Evolutionary conservation across 371 early-diverging fungal genomes (phyloP).

Genomic region (Rhizopus arrhizus): DNA sequence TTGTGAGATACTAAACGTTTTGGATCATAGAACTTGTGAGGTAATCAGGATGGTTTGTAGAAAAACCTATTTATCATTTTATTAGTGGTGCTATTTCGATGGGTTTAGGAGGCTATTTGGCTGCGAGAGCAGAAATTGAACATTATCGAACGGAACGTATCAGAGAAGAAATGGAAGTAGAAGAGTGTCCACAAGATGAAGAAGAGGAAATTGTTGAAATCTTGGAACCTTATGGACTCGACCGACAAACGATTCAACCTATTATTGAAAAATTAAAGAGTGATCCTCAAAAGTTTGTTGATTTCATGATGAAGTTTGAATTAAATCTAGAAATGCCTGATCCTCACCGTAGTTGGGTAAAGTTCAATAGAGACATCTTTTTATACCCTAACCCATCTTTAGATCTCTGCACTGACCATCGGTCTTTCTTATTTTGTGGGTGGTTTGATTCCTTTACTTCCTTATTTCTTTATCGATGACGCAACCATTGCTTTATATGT

Average conservation of each 20-base stretch:
- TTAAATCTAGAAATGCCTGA: conserved; percentile 68
- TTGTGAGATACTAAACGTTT: neutral
- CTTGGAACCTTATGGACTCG: conserved; percentile 65
- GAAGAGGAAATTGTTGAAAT: conserved; percentile 68
- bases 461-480: conserved; percentile 61
- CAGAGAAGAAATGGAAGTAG: conserved; percentile 62
- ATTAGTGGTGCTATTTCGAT: conserved; percentile 53
- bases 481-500: conserved; percentile 53
- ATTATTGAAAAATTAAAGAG: conserved; percentile 57
- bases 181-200: conserved; percentile 62
- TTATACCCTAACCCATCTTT: neutral
- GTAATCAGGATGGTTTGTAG: conserved; percentile 21
- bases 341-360: conserved; percentile 62
- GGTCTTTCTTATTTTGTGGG: conserved; percentile 72
- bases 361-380: neutral
- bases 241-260: conserved; percentile 58
- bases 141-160: conserved; percentile 67
- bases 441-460: conserved; percentile 71
- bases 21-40: conserved; percentile 43
- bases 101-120: conserved; percentile 72
- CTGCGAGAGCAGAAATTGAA: conserved; percentile 68
- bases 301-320: conserved; percentile 83
- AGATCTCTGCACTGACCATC: conserved; percentile 69
- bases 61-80: neutral
- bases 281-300: conserved; percentile 65